Conservation (phyloP, 1,139 yeast genomes). For the Suhomyces wounanorum region DNA sequence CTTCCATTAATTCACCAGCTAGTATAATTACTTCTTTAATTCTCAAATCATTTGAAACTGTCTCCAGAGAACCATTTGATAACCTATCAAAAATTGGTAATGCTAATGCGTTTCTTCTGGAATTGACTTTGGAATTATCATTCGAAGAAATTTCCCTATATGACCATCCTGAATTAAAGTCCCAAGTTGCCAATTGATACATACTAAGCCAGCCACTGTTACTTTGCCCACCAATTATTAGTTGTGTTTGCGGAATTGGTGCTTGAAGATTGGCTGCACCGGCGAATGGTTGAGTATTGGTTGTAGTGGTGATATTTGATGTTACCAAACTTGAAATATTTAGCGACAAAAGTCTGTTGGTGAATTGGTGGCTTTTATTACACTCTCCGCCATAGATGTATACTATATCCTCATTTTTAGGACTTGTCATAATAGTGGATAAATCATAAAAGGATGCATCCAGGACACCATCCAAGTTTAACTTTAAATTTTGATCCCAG, state of each 20-base stretch:
- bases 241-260: slow-evolving; percentile 40
- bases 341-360: slow-evolving; percentile 39
- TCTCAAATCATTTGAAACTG: slow-evolving; percentile 25
- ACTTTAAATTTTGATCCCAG: slow-evolving; percentile 26
- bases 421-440: slow-evolving; percentile 41
- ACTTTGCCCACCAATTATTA: slow-evolving; percentile 57
- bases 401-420: slow-evolving; percentile 30
- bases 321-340: slow-evolving; percentile 26
- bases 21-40: slow-evolving; percentile 34
- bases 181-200: slow-evolving; percentile 64
- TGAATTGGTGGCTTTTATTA: slow-evolving; percentile 22
- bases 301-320: slow-evolving; percentile 41
- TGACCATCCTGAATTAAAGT: slow-evolving; percentile 59
- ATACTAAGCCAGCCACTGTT: slow-evolving; percentile 58
- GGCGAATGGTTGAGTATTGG: slow-evolving; percentile 53
- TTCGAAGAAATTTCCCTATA: slow-evolving; percentile 33
- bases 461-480: slow-evolving; percentile 26
- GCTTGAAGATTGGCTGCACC: slow-evolving; percentile 49
- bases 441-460: slow-evolving; percentile 36
- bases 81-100: slow-evolving; percentile 45
- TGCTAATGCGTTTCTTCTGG: slow-evolving; percentile 49
- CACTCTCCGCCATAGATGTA: slow-evolving; percentile 54
- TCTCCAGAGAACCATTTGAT: slow-evolving; percentile 17
- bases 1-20: slow-evolving; percentile 37
- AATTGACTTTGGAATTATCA: slow-evolving; percentile 35